Evolutionary conservation across 2,329 filamentous ascomycete species (phyloP).

Genomic region (Fusarium floridanum): DNA sequence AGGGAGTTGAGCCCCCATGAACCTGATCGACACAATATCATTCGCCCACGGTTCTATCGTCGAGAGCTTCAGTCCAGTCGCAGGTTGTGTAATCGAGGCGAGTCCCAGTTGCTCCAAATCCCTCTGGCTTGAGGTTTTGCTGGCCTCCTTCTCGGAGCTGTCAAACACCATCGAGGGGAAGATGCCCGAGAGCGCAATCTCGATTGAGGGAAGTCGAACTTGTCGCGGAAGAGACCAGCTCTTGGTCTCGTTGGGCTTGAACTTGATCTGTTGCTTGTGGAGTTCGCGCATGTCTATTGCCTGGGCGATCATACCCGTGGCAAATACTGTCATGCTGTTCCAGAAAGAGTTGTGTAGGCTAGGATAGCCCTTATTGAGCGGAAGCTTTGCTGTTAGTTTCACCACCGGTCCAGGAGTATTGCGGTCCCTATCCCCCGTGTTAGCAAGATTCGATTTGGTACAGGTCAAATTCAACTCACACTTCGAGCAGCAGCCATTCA

Average conservation of each 20-base stretch:
- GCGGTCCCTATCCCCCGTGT: conserved; percentile 43
- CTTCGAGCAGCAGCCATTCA: conserved; percentile 81
- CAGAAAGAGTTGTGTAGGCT: conserved; percentile 65
- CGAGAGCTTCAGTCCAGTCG: conserved; percentile 31
- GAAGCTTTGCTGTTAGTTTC: conserved; percentile 56
- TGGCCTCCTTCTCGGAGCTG: conserved; percentile 32
- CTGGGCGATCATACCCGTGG: conserved; percentile 65
- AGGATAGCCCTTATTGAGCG: conserved; percentile 59
- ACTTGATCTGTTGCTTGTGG: conserved; percentile 59
- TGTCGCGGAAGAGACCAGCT: conserved; percentile 58
- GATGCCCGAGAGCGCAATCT: conserved; percentile 63
- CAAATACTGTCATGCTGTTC: conserved; percentile 63
- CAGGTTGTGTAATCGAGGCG: conserved; percentile 40
- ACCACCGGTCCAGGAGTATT: conserved; percentile 42
- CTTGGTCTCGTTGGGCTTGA: conserved; percentile 49
- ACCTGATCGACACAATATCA: conserved; percentile 70
- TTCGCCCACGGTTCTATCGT: conserved; percentile 66
- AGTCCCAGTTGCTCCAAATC: conserved; percentile 34
- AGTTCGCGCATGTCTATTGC: conserved; percentile 63
- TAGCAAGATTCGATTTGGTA: conserved; percentile 20
- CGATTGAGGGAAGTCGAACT: conserved; percentile 62
- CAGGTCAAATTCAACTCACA: conserved; percentile 57
- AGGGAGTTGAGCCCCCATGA: conserved; percentile 59
- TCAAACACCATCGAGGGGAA: conserved; percentile 54
- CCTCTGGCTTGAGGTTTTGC: conserved; percentile 6